Base-by-base conservation (phyloP, 2,329 filamentous ascomycete genomes). In the Penicillium frequentans region DNA sequence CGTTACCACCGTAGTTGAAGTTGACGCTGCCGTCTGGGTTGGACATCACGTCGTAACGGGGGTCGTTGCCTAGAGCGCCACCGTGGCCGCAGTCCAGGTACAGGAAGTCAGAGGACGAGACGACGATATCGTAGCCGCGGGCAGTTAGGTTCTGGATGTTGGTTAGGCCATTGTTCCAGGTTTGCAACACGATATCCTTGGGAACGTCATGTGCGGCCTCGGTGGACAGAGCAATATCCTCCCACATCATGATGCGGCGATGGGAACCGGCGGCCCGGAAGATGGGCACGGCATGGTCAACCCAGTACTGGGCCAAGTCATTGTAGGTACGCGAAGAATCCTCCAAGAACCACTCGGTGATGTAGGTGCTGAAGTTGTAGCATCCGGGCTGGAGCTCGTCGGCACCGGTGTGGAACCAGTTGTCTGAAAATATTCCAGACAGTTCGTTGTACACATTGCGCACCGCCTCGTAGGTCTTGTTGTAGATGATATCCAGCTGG, bases 31-130 rank as follows among this genome's bases (percentile, higher is more conserved):
- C 66, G 7, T 80, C 77, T 0, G 82, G 82, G 67, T 85, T 85
- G 44, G 67, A 66, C 73, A 79, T 75, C 31, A 81, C 79, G 64
- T 85, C 77, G 75, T 86, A 86, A 16, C 82, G 79, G 3, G 77
- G 76, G 57, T 86, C 83, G 58, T 85, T 86, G 66, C 76, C 74
- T 21, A 84, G 75, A 66, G 76, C 82, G 57, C 82, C 82, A 24
- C 82, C 82, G 59, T 72, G 76, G 51, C 82, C 82, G 63, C 82
- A 85, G 71, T 84, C 82, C 19, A 84, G 78, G 65, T 85, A 85
- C 55, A 84, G 64, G 64, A 83, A 84, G 67, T 84, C 81, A 2
- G 80, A 70, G 2, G 79, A 81, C 3, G 82, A 84, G n/a, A 85
- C 82, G 29, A 85, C 79, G 42, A 84, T 79, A 56, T 82, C 79